Conservation (phyloP, 2,329 filamentous ascomycete species). For the Thelonectria discophora region DNA sequence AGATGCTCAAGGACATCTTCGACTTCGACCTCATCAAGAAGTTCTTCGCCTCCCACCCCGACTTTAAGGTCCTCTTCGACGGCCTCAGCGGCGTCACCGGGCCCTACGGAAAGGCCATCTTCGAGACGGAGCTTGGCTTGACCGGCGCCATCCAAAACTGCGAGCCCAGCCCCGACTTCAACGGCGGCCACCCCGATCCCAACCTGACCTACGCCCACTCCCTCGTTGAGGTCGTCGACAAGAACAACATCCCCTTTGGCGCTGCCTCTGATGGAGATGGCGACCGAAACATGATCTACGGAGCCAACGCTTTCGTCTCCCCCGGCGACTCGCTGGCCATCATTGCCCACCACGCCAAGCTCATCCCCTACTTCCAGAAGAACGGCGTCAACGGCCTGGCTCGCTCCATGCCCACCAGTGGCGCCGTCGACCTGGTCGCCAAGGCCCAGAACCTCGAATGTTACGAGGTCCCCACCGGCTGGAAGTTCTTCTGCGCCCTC, state of each 20-base stretch:
- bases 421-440: conserved; percentile 93
- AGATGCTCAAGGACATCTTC: conserved; percentile 98
- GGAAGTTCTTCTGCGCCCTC: conserved; percentile 98
- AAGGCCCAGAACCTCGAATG: conserved; percentile 90
- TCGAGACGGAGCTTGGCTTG: conserved; percentile 90
- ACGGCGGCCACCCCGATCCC: conserved; percentile 95
- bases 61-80: conserved; percentile 98
- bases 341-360: conserved; percentile 94
- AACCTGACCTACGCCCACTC: conserved; percentile 98
- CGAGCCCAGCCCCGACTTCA: conserved; percentile 91
- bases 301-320: conserved; percentile 94
- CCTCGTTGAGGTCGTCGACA: conserved; percentile 92
- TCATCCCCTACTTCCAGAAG: conserved; percentile 98
- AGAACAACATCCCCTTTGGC: conserved; percentile 91
- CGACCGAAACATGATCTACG: conserved; percentile 99
- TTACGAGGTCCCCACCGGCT: conserved; percentile 98
- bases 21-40: conserved; percentile 96
- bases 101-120: conserved; percentile 93
- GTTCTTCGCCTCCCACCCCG: conserved; percentile 85
- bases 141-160: conserved; percentile 87
- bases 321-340: conserved; percentile 97
- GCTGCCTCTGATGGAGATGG: conserved; percentile 97
- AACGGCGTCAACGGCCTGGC: conserved; percentile 95
- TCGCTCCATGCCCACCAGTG: conserved; percentile 96
- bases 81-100: conserved; percentile 94